Evolutionary conservation across 2,329 filamentous ascomycete genomes (phyloP).

Genomic region (Harringtonia aguacate): DNA sequence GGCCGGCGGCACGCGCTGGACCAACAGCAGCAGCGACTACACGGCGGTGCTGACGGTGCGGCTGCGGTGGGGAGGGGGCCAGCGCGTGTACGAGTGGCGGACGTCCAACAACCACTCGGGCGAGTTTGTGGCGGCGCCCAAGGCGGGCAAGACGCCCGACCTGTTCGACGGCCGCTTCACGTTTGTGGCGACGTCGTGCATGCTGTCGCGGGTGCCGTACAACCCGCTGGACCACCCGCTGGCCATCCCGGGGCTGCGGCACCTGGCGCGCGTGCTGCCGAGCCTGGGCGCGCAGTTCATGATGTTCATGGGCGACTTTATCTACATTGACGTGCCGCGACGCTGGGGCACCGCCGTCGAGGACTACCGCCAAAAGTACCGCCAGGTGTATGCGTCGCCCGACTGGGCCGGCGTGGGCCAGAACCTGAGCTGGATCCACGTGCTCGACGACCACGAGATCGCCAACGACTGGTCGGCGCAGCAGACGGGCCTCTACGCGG

Average conservation of each 20-base stretch:
- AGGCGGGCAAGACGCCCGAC: slow-evolving; percentile 50
- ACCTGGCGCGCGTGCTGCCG: slow-evolving; percentile 64
- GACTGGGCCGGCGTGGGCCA: slow-evolving; percentile 71
- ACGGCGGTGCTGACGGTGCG: slow-evolving; percentile 61
- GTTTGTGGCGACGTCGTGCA: slow-evolving; percentile 87
- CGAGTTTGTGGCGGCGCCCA: slow-evolving; percentile 68
- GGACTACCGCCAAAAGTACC: slow-evolving; percentile 83
- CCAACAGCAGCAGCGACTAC: slow-evolving; percentile 72
- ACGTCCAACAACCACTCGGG: slow-evolving; percentile 83
- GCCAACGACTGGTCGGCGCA: slow-evolving; percentile 85
- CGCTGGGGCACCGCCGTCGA: slow-evolving; percentile 61
- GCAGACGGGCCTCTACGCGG: slow-evolving; percentile 66
- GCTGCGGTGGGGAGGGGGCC: slow-evolving; percentile 51
- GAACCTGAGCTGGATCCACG: slow-evolving; percentile 93
- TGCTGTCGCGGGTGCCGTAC: slow-evolving; percentile 87
- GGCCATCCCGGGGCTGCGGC: slow-evolving; percentile 66
- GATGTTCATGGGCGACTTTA: slow-evolving; percentile 80
- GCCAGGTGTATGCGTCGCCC: slow-evolving; percentile 89
- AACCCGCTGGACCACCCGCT: slow-evolving; percentile 73
- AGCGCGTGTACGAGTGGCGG: slow-evolving; percentile 70
- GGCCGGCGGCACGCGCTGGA: slow-evolving; percentile 52
- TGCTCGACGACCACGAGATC: slow-evolving; percentile 95
- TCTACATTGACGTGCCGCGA: slow-evolving; percentile 80
- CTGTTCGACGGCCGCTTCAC: slow-evolving; percentile 63
- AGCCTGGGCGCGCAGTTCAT: slow-evolving; percentile 65